phyloP scores from a whole-genome alignment of 2,329 filamentous ascomycete species.

The Trichoderma sp. region DNA sequence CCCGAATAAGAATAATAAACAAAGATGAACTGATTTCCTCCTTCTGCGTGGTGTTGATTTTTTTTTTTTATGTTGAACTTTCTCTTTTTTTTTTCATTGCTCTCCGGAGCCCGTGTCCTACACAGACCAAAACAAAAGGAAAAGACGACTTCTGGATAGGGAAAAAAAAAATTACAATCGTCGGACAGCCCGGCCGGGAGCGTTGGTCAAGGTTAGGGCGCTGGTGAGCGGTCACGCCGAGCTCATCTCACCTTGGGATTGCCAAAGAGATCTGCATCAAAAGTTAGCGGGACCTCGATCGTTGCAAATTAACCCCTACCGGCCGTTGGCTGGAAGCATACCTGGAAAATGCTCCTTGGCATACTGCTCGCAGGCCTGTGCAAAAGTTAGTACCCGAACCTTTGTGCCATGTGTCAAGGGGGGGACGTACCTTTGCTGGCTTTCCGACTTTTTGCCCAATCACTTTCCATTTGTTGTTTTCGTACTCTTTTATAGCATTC shows the following conservation, averaged over 20 bases:
- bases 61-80: neutral
- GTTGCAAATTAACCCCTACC: slow-evolving; percentile 26
- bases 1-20: slow-evolving; percentile 13
- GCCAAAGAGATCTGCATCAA: slow-evolving; percentile 41
- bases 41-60: neutral
- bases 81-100: neutral
- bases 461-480: slow-evolving; percentile 97
- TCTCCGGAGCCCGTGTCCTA: neutral
- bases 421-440: slow-evolving; percentile 72
- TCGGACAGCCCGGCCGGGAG: slow-evolving; percentile 13
- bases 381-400: neutral
- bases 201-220: slow-evolving; percentile 1
- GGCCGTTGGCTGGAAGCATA: slow-evolving; percentile 36
- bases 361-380: slow-evolving; percentile 68
- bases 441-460: slow-evolving; percentile 97
- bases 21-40: slow-evolving; percentile 11
- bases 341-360: slow-evolving; percentile 90
- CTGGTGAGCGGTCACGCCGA: neutral
- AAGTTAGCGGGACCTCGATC: slow-evolving; percentile 36
- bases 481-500: slow-evolving; percentile 97
- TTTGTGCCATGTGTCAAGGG: neutral
- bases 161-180: slow-evolving; percentile 8
- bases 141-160: slow-evolving; percentile 1
- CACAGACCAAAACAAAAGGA: neutral
- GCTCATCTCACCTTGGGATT: slow-evolving; percentile 43